phyloP scores from a whole-genome alignment of 257 asterid species.

The Phtheirospermum japonicum region DNA sequence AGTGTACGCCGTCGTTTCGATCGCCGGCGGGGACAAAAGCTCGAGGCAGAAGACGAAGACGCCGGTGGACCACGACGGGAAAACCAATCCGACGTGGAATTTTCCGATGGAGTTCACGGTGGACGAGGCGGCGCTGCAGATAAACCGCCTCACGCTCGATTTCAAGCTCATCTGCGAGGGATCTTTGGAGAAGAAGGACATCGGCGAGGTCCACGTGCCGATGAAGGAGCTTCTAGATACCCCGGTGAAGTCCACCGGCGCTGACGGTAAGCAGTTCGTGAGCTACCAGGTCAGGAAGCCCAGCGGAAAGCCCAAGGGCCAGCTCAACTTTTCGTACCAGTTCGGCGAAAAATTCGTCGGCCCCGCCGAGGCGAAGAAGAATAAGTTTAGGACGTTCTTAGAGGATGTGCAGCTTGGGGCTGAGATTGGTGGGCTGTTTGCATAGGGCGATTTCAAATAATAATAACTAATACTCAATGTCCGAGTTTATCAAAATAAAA shows the following conservation, averaged over 20 bases:
- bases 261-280: constrained; percentile 43
- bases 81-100: constrained; percentile 72
- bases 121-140: constrained; percentile 58
- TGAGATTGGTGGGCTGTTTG: no score
- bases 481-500: no score
- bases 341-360: constrained; percentile 44
- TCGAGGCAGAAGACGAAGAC: constrained; percentile 57
- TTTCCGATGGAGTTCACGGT: constrained; percentile 65
- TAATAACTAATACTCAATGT: no score
- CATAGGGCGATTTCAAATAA: no score
- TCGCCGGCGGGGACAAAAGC: constrained; percentile 50
- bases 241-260: constrained; percentile 32
- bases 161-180: constrained; percentile 65
- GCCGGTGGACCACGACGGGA: constrained; percentile 59
- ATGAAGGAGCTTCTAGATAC: constrained; percentile 74
- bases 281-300: constrained; percentile 85
- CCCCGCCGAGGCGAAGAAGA: constrained; percentile 18
- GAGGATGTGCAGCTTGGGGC: no score
- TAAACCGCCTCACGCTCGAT: constrained; percentile 57
- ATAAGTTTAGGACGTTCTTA: no score
- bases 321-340: constrained; percentile 58
- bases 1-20: constrained; percentile 65
- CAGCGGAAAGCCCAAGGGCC: constrained; percentile 78
- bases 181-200: constrained; percentile 70
- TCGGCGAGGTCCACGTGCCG: constrained; percentile 76